Percentiles rank a stretch among this genome's conserved stretches.
These are phyloP conservation scores for Aureobasidium musti DNA, from an alignment of 2,329 filamentous ascomycete genomes.

Conservation along the genomic window DNA sequence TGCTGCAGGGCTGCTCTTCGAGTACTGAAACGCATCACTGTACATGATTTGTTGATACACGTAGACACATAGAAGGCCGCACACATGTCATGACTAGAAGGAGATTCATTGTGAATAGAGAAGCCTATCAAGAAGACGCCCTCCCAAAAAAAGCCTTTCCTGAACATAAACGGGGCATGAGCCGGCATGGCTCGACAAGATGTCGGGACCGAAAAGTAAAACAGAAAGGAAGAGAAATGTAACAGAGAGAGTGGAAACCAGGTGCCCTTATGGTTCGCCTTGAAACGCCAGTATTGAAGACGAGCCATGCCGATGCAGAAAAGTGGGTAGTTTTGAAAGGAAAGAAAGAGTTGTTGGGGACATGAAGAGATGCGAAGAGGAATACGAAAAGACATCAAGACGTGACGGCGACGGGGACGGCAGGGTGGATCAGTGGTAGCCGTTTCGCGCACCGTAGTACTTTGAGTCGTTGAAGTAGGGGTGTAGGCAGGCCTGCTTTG, in stretches of 20 bases:
- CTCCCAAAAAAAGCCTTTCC: constrained; percentile 26
- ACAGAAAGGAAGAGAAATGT: constrained; percentile 21
- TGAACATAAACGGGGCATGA: constrained; percentile 21
- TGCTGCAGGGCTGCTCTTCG: constrained; percentile 52
- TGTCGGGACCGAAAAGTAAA: not conserved
- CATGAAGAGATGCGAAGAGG: constrained; percentile 13
- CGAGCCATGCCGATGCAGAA: constrained; percentile 27
- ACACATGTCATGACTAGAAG: constrained; percentile 19
- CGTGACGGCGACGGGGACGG: not conserved
- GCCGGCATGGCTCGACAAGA: constrained; percentile 21
- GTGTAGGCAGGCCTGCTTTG: constrained; percentile 82
- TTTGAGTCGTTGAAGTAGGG: constrained; percentile 65
- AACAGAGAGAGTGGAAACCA: not conserved
- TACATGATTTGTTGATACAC: not conserved
- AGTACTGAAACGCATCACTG: constrained; percentile 38
- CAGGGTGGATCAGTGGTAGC: constrained; percentile 33
- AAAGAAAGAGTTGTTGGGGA: constrained; percentile 8
- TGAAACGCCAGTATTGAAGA: constrained; percentile 17
- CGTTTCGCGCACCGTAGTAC: constrained; percentile 33
- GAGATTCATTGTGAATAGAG: constrained; percentile 21
- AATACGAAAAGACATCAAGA: constrained; percentile 27
- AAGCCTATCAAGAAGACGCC: constrained; percentile 21
- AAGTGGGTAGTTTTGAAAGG: constrained; percentile 11
- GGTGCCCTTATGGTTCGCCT: not conserved
- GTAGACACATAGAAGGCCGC: not conserved